Evolutionary conservation across 495 filamentous ascomycete genomes (phyloP).

Genomic region (Amphirosellinia nigrospora): DNA sequence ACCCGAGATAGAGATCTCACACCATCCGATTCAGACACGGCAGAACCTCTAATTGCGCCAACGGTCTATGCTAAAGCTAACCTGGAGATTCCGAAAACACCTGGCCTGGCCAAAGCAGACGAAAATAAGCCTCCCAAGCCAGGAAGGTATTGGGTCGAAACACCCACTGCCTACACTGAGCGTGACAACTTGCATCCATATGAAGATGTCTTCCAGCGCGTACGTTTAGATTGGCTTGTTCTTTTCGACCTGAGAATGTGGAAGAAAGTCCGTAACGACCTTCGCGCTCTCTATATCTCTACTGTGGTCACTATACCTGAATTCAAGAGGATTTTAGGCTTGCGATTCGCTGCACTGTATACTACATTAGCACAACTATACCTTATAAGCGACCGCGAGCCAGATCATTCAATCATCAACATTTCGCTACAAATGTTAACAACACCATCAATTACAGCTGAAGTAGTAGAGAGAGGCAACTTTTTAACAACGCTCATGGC

Average conservation of each 20-base stretch:
- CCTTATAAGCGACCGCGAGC: slow-evolving; percentile 93
- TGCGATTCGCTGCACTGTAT: slow-evolving; percentile 92
- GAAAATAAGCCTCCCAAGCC: slow-evolving; percentile 50
- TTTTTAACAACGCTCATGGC: slow-evolving; percentile 94
- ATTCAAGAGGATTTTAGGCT: slow-evolving; percentile 94
- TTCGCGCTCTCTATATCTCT: slow-evolving; percentile 93
- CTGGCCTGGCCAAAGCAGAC: slow-evolving; percentile 44
- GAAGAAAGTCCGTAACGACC: slow-evolving; percentile 90
- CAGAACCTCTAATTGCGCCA: slow-evolving; percentile 63
- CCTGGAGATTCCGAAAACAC: slow-evolving; percentile 64
- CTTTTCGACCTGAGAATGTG: slow-evolving; percentile 95
- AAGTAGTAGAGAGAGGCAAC: slow-evolving; percentile 94
- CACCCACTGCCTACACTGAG: slow-evolving; percentile 67
- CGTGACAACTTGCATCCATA: slow-evolving; percentile 66
- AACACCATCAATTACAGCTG: slow-evolving; percentile 91
- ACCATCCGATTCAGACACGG: slow-evolving; percentile 64
- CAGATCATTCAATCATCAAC: slow-evolving; percentile 98
- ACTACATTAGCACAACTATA: slow-evolving; percentile 93
- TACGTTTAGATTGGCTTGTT: slow-evolving; percentile 93
- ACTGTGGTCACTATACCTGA: slow-evolving; percentile 93
- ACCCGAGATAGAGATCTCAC: slow-evolving; percentile 60
- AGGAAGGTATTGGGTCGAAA: slow-evolving; percentile 85
- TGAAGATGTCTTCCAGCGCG: slow-evolving; percentile 85
- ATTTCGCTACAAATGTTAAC: slow-evolving; percentile 95
- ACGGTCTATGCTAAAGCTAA: slow-evolving; percentile 59